Evolutionary conservation across 1,284 basidiomycete genomes (phyloP), one percentile per base, ranked within the genome.

Genomic region (Microbotryum scabiosae): DNA sequence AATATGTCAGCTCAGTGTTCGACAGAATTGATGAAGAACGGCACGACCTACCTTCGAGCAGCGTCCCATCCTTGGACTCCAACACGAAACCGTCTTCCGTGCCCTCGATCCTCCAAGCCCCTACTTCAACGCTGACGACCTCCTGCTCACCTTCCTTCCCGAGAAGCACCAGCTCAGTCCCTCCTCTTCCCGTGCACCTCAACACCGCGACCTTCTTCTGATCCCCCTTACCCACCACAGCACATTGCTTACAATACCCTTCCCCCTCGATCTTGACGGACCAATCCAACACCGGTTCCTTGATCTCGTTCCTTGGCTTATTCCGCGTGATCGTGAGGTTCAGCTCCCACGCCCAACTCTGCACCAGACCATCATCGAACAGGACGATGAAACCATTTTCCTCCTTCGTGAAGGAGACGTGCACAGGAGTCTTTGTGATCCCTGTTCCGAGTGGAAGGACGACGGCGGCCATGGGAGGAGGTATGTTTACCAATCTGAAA

Each of bases 401-500:
- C 18, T 75, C 70, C 1, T 80, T 65, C 0, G 85, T 84, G 64
- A 90, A 84, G 2, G 84, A 77, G 4, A 84, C 75, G 72, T 93
- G 85, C 3, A 85, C 74, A 0, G 89, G 88, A 0, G 82, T 73
- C 69, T 64, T 75, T 70, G 77, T 74, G 16, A 61, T 54, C 6
- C 69, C 60, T 28, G 51, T 23, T 36, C 67, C 47, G 28, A 83
- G 72, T 46, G 55, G 46, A 6, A 96, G 80, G 58, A 82, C 80
- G 71, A 81, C 80, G 1, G 90, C 85, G 0, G 85, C 87, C 92
- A 97, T 96, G 0, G 94, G 96, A 21, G 94, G 94, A 5, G 94
- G 94, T 1, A 94, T 82, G 72, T 94, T 97, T 76, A 96, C 90
- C 4, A 84, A 83, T 43, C 92, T 82, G 80, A 98, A 97, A 5